Conservation (phyloP, 2,329 filamentous ascomycete genomes). For the Exophiala phaeomuriformis region DNA sequence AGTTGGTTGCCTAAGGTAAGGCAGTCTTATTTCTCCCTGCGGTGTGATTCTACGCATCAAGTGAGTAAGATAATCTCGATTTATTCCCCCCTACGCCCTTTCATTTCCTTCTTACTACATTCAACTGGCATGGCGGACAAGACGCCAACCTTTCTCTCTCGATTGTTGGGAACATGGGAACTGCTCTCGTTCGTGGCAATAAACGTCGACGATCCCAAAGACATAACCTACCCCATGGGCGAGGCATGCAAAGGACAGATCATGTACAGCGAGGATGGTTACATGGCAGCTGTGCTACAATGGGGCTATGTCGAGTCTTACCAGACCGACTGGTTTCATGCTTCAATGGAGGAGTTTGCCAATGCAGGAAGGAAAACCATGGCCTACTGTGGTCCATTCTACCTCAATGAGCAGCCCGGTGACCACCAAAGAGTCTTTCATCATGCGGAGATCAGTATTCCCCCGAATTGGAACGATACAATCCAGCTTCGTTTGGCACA, state of each 20-base stretch:
- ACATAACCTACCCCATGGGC: conserved; percentile 16
- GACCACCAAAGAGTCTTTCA: conserved; percentile 11
- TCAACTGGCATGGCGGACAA: background rate
- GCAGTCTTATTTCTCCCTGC: too few species aligned
- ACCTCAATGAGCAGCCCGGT: conserved; percentile 12
- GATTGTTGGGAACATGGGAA: conserved; percentile 17
- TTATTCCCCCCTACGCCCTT: background rate
- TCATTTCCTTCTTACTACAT: background rate
- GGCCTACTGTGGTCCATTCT: conserved; percentile 17
- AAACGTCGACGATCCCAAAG: conserved; percentile 6
- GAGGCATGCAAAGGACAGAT: conserved; percentile 17
- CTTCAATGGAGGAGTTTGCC: conserved; percentile 7
- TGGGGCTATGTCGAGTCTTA: conserved; percentile 9
- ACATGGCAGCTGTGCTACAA: conserved; percentile 19
- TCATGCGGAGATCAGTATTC: conserved; percentile 14
- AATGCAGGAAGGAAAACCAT: conserved; percentile 14
- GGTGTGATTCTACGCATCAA: too few species aligned
- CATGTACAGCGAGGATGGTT: conserved; percentile 19
- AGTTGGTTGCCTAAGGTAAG: too few species aligned
- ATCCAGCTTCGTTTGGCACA: conserved; percentile 14
- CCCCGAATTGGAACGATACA: conserved; percentile 13
- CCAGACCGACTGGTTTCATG: conserved; percentile 3
- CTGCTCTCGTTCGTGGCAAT: conserved; percentile 9
- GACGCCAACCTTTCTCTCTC: conserved; percentile 13
- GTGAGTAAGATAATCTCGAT: background rate